Evolutionary conservation across 805 yeast species (phyloP).

Genomic region (Suhomyces vadensis): DNA sequence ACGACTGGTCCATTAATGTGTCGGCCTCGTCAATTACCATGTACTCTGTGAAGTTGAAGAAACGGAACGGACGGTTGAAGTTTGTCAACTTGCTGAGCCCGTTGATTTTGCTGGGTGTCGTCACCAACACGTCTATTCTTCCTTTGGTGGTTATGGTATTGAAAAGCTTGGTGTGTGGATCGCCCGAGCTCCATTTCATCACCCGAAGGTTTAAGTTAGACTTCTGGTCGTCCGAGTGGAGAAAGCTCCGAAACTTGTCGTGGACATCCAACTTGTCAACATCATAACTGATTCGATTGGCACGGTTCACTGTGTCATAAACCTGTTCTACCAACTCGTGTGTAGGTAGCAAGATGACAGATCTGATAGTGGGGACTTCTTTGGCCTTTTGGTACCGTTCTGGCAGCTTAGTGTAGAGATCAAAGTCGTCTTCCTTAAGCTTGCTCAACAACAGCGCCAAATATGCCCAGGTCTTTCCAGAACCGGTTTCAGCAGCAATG

Average conservation of each 20-base stretch:
- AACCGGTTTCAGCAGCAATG: constrained; percentile 94
- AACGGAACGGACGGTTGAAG: constrained; percentile 33
- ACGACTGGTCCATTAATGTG: constrained; percentile 81
- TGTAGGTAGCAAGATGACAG: constrained; percentile 85
- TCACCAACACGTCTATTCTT: constrained; percentile 75
- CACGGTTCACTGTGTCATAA: constrained; percentile 41
- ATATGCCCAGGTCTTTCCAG: constrained; percentile 95
- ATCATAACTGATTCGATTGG: constrained; percentile 27
- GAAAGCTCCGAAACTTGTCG: constrained; percentile 21
- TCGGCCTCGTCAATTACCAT: constrained; percentile 93
- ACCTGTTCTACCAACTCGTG: constrained; percentile 88
- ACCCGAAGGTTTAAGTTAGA: constrained; percentile 43
- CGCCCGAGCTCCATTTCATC: constrained; percentile 63
- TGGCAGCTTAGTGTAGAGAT: constrained; percentile 20
- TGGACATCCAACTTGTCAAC: constrained; percentile 20
- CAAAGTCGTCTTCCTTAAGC: constrained; percentile 56
- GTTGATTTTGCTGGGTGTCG: constrained; percentile 80
- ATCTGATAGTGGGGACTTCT: constrained; percentile 47
- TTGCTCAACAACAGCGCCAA: constrained; percentile 72
- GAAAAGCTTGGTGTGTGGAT: constrained; percentile 54
- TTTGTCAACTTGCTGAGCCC: constrained; percentile 36
- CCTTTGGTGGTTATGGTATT: constrained; percentile 39
- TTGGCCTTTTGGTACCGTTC: constrained; percentile 24
- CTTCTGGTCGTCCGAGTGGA: constrained; percentile 23
- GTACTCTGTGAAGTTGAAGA: constrained; percentile 50